Percentiles rank a stretch among this genome's conserved stretches.
Conservation (phyloP, 805 yeast genomes). For the Sugiyamaella chiloensis region DNA sequence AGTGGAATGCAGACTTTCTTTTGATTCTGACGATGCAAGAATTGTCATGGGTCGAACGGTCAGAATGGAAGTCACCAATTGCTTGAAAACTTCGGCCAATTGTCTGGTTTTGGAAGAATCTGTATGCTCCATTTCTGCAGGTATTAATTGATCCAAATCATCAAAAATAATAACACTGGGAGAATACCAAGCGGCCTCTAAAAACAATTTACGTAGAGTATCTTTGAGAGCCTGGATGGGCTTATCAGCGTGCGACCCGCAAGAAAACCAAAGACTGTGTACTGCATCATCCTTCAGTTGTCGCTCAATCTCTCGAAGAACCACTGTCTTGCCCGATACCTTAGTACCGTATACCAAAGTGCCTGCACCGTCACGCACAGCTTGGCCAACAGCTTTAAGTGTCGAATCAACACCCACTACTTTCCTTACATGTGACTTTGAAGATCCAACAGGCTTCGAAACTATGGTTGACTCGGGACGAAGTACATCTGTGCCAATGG, state of each 20-base stretch:
- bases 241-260: conserved; percentile 58
- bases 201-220: conserved; percentile 44
- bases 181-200: conserved; percentile 65
- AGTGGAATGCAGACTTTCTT: conserved; percentile 58
- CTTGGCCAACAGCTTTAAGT: conserved; percentile 39
- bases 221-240: conserved; percentile 43
- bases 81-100: conserved; percentile 58
- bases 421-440: conserved; percentile 12
- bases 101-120: conserved; percentile 64
- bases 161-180: conserved; percentile 77
- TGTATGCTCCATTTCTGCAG: conserved; percentile 59
- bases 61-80: conserved; percentile 41
- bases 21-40: conserved; percentile 60
- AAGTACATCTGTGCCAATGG: conserved; percentile 31
- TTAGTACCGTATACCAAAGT: conserved; percentile 65
- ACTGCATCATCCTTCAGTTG: conserved; percentile 41
- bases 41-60: conserved; percentile 48
- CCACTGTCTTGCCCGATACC: conserved; percentile 77
- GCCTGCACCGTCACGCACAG: conserved; percentile 43
- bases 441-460: conserved; percentile 6
- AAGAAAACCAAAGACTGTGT: conserved; percentile 47
- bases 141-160: conserved; percentile 62
- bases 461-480: conserved; percentile 38
- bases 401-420: conserved; percentile 59
- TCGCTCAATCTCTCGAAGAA: conserved; percentile 44